Evolutionary conservation across 495 filamentous ascomycete genomes (phyloP).

Genomic region (Beverwykella pulmonaria): DNA sequence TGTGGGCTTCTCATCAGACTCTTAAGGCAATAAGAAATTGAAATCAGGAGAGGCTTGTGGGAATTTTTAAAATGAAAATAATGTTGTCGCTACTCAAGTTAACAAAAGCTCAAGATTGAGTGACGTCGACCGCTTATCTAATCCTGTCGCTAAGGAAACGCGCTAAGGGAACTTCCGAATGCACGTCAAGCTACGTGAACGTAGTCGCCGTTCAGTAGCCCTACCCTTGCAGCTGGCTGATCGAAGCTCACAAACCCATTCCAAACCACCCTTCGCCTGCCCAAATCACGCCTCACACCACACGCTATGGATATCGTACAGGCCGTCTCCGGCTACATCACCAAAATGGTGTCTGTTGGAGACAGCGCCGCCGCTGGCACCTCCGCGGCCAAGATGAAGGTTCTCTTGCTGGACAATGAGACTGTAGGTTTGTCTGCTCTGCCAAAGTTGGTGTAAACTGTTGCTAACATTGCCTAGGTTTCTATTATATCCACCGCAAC

Average conservation of each 20-base stretch:
- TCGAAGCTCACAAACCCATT: background rate
- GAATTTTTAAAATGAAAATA: too few species aligned
- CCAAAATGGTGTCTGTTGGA: slow-evolving; percentile 92
- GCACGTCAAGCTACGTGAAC: too few species aligned
- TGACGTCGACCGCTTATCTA: too few species aligned
- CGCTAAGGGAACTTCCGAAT: too few species aligned
- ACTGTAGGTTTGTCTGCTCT: slow-evolving; percentile 64
- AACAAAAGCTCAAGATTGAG: too few species aligned
- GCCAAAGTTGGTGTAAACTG: background rate
- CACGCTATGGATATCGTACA: slow-evolving; percentile 84
- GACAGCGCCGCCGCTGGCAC: slow-evolving; percentile 65
- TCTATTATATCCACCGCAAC: slow-evolving; percentile 91
- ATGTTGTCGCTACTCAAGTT: too few species aligned
- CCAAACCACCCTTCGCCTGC: background rate
- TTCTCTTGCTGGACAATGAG: slow-evolving; percentile 89
- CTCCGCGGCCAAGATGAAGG: slow-evolving; percentile 96
- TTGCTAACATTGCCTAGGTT: slow-evolving; percentile 54
- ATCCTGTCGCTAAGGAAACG: too few species aligned
- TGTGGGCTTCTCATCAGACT: too few species aligned
- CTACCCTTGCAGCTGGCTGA: too few species aligned
- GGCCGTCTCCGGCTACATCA: slow-evolving; percentile 91
- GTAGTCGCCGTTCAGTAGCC: too few species aligned
- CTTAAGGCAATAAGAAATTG: too few species aligned
- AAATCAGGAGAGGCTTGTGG: too few species aligned
- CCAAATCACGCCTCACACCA: background rate